Conservation (phyloP, 108 stramenopile species). For the Cylindrotheca closterium region DNA sequence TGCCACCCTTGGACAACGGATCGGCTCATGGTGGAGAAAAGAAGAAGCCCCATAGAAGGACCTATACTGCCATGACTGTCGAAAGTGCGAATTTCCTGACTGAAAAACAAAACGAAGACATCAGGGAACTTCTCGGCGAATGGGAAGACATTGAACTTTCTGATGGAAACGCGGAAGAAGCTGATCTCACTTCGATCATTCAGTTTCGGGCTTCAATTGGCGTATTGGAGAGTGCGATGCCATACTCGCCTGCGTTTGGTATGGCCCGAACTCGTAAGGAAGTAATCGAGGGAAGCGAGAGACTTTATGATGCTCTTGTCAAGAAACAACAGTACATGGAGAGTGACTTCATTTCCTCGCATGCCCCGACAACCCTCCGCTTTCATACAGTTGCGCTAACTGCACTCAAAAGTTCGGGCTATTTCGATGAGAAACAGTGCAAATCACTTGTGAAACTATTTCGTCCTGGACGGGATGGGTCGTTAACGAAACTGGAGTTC, state of each 20-base stretch:
- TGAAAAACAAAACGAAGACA: slow-evolving; percentile 12
- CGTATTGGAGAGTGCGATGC: slow-evolving; percentile 53
- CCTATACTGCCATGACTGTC: slow-evolving; percentile 1
- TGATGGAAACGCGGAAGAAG: not conserved
- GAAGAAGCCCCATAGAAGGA: slow-evolving; percentile 1
- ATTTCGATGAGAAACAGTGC: slow-evolving; percentile 41
- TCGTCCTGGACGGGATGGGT: slow-evolving; percentile 63
- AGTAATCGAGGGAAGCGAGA: slow-evolving; percentile 58
- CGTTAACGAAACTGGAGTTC: slow-evolving; percentile 31
- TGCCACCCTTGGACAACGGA: not conserved
- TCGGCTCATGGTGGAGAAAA: not conserved
- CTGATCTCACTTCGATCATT: slow-evolving; percentile 8
- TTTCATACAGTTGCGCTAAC: slow-evolving; percentile 51
- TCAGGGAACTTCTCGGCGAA: slow-evolving; percentile 24
- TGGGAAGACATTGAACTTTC: slow-evolving; percentile 32
- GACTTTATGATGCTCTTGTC: slow-evolving; percentile 45
- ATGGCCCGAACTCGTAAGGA: slow-evolving; percentile 47
- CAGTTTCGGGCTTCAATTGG: slow-evolving; percentile 13
- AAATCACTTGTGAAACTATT: slow-evolving; percentile 52
- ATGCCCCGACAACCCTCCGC: slow-evolving; percentile 11
- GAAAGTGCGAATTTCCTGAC: slow-evolving; percentile 10
- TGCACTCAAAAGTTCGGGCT: slow-evolving; percentile 40
- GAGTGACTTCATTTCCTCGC: not conserved
- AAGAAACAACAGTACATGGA: not conserved
- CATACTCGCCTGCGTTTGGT: slow-evolving; percentile 63